A percentile compares a stretch with the other conserved stretches of the same genome.
Conservation (phyloP, 352 stramenopile species). For the Albugo candida region DNA sequence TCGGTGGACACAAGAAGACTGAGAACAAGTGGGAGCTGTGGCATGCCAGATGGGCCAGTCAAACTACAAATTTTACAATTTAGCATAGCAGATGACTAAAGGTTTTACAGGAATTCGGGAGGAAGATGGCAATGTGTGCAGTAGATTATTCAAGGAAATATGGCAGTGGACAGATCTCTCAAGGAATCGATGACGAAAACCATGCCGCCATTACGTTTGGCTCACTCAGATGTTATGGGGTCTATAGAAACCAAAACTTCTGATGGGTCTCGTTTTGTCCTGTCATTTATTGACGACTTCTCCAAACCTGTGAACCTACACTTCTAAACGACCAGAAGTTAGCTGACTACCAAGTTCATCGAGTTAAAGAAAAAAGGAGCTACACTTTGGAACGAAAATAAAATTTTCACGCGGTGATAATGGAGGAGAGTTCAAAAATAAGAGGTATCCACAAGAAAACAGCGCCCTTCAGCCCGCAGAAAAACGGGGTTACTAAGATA, state of each 20-base stretch:
- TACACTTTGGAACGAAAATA: slow-evolving; percentile 7
- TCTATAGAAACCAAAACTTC: too few species aligned
- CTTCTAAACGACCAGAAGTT: too few species aligned
- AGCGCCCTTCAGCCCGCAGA: slow-evolving; percentile 12
- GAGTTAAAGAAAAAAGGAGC: slow-evolving; percentile 7
- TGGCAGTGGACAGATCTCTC: too few species aligned
- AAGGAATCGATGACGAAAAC: too few species aligned
- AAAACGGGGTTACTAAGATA: slow-evolving; percentile 9
- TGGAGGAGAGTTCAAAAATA: slow-evolving; percentile 12
- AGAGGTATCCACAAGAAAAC: slow-evolving; percentile 10
- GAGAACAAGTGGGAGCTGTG: slow-evolving; percentile 3
- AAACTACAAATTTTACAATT: not conserved
- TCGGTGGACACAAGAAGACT: slow-evolving; percentile 1
- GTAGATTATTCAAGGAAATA: too few species aligned
- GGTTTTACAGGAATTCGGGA: too few species aligned
- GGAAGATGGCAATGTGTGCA: too few species aligned
- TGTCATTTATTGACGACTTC: not conserved
- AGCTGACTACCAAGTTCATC: too few species aligned
- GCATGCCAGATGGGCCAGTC: not conserved
- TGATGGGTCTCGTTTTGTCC: slow-evolving; percentile 2
- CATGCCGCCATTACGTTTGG: not conserved
- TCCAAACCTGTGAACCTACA: too few species aligned
- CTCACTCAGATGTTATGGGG: too few species aligned
- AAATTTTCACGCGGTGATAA: slow-evolving; percentile 15
- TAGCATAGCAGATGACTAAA: too few species aligned